phyloP scores from a whole-genome alignment of 2,329 filamentous ascomycete genomes.

The Thelonectria blattea region DNA sequence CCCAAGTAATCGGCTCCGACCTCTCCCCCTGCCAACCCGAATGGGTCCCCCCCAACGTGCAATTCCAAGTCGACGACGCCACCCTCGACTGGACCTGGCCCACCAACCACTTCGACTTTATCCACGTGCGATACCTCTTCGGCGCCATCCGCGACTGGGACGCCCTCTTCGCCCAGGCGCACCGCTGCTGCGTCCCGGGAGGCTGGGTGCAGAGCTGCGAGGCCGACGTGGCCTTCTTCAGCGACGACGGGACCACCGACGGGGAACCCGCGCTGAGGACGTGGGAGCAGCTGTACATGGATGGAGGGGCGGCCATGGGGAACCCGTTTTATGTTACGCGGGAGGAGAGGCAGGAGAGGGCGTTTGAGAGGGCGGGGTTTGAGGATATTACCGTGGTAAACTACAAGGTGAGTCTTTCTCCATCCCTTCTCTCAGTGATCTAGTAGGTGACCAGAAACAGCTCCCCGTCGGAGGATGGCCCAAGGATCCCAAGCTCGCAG shows the following conservation, averaged over 20 bases:
- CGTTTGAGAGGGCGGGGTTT: conserved; percentile 25
- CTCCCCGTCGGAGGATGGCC: conserved; percentile 29
- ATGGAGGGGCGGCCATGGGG: conserved; percentile 21
- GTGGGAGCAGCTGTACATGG: conserved; percentile 22
- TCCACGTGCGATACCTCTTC: conserved; percentile 31
- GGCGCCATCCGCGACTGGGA: conserved; percentile 29
- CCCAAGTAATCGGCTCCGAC: conserved; percentile 28
- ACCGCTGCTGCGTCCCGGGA: conserved; percentile 29
- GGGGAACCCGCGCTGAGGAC: conserved; percentile 14
- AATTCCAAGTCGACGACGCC: conserved; percentile 31
- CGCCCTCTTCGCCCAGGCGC: conserved; percentile 24
- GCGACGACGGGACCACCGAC: conserved; percentile 29
- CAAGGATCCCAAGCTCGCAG: conserved; percentile 22
- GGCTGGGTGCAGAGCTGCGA: conserved; percentile 32
- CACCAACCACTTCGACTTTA: conserved; percentile 21
- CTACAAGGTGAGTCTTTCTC: conserved; percentile 21
- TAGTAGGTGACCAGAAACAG: background rate
- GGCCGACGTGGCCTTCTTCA: conserved; percentile 18
- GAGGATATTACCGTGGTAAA: conserved; percentile 25
- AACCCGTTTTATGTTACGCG: conserved; percentile 24
- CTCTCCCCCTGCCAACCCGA: conserved; percentile 29
- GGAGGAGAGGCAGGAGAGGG: conserved; percentile 21
- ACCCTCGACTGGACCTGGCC: conserved; percentile 28
- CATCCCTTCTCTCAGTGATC: background rate
- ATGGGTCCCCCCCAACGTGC: conserved; percentile 33